phyloP scores from a whole-genome alignment of 805 yeast genomes.

The Hemisphaericaspora nanyangensis region DNA sequence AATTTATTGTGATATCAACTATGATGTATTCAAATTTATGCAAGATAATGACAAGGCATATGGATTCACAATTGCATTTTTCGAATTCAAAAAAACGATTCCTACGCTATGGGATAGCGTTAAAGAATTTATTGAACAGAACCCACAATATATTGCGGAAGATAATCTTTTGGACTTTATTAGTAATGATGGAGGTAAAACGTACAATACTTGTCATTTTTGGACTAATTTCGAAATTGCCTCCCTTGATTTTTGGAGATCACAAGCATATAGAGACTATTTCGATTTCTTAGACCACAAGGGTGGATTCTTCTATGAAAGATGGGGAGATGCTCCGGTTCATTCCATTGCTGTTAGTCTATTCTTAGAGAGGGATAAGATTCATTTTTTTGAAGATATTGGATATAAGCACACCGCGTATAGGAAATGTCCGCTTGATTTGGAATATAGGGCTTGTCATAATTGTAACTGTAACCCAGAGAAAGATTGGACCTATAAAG shows the following conservation, averaged over 20 bases:
- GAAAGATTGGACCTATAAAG: constrained; percentile 67
- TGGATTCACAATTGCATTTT: constrained; percentile 80
- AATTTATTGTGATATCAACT: constrained; percentile 77
- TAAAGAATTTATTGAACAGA: constrained; percentile 58
- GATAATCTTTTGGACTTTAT: constrained; percentile 69
- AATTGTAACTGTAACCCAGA: constrained; percentile 72
- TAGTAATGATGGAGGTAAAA: constrained; percentile 61
- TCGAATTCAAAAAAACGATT: constrained; percentile 82
- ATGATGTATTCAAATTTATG: constrained; percentile 83
- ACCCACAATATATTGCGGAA: constrained; percentile 58
- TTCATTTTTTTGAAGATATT: constrained; percentile 78
- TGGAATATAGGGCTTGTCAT: constrained; percentile 47
- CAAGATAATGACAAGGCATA: constrained; percentile 73
- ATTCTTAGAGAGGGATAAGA: constrained; percentile 62
- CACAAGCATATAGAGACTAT: constrained; percentile 63
- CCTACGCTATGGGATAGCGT: constrained; percentile 80
- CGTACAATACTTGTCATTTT: constrained; percentile 81
- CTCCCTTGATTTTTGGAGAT: constrained; percentile 68
- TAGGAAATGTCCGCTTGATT: constrained; percentile 73
- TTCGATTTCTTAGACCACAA: constrained; percentile 71
- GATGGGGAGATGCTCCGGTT: constrained; percentile 96
- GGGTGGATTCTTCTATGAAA: constrained; percentile 90
- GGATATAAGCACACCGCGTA: constrained; percentile 84
- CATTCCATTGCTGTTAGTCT: constrained; percentile 85
- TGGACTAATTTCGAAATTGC: constrained; percentile 92